Conservation (phyloP, 2,329 filamentous ascomycete species). For the Ustilaginoidea virens region DNA sequence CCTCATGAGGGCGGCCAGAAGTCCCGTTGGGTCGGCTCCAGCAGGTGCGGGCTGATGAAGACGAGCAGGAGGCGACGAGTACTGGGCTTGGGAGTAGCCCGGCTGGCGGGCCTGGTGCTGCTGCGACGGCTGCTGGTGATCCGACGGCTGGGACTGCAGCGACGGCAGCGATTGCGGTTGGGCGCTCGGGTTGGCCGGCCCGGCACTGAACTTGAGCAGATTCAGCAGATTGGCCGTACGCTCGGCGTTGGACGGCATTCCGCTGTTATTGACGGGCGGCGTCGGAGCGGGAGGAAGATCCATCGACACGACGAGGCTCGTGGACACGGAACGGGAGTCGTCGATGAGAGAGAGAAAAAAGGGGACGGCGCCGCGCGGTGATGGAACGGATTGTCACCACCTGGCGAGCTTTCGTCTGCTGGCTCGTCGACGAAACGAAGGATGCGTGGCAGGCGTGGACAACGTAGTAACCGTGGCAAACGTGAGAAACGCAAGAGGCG, state of each 20-base stretch:
- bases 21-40: slow-evolving; percentile 38
- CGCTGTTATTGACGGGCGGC: slow-evolving; percentile 24
- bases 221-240: slow-evolving; percentile 42
- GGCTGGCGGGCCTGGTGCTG: slow-evolving; percentile 8
- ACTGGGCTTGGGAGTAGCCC: slow-evolving; percentile 9
- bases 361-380: too few species aligned
- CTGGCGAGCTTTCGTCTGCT: too few species aligned
- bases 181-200: slow-evolving; percentile 13
- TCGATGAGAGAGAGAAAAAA: neutral
- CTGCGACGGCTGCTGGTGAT: slow-evolving; percentile 12
- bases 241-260: slow-evolving; percentile 24
- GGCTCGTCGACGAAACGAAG: neutral
- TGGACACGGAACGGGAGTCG: too few species aligned
- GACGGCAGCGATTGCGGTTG: slow-evolving; percentile 15
- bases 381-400: too few species aligned
- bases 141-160: slow-evolving; percentile 11
- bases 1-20: slow-evolving; percentile 46
- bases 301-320: slow-evolving; percentile 14
- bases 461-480: too few species aligned
- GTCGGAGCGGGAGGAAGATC: slow-evolving; percentile 37
- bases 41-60: slow-evolving; percentile 43
- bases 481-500: too few species aligned
- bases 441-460: too few species aligned
- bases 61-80: slow-evolving; percentile 17
- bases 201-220: slow-evolving; percentile 43